Base-by-base conservation (phyloP, 352 stramenopile species). In the Thraustotheca clavata region DNA sequence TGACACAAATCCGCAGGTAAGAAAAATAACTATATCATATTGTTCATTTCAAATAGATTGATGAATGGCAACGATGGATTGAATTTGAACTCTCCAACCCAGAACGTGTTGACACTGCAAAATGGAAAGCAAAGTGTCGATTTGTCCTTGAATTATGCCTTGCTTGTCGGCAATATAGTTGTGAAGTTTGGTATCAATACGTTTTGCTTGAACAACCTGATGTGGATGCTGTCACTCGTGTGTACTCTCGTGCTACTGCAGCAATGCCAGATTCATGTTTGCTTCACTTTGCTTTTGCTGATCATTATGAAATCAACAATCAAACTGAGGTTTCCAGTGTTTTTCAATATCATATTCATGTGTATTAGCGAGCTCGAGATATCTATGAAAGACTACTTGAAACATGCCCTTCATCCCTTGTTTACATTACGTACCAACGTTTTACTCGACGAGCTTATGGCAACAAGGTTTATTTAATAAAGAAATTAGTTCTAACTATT, bases 111-210 rank as follows among this genome's bases (percentile, higher is more conserved):
- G 86, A 95, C 49, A 79, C 82, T 1, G 60, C 87, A n/a, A 76
- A 83, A 3, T 75, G 86, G 39, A 91, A 93, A 62, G 78, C 80
- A 9, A 84, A 85, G 14, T 80, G 92, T 71, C 83, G 86, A 20
- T 92, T 86, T 67, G 87, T 81, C n/a, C 75, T 95, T 12, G 84
- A 95, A 61, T 60, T 87, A 2, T 87, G 91, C 38, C 71, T 95
- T 26, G 88, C 82, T 35, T 74, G 89, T 9, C 82, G 89, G 60
- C 76, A 80, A 4, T 78, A 88, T 67, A 86, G 84, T 34, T 82
- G 83, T 2, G 86, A 95, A 67, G 76, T 79, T 2, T 95, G 86
- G 86, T 93, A 89, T 66, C 86, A 92, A 66, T 95, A 91, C 49
- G 79, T 83, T 14, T 71, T 75, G 6, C 91, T 91, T 49, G 86